A percentile compares a stretch with the other conserved stretches of the same genome.
Evolutionary conservation across 163 green algal genomes (phyloP).

Genomic region (Prototheca cutis): DNA sequence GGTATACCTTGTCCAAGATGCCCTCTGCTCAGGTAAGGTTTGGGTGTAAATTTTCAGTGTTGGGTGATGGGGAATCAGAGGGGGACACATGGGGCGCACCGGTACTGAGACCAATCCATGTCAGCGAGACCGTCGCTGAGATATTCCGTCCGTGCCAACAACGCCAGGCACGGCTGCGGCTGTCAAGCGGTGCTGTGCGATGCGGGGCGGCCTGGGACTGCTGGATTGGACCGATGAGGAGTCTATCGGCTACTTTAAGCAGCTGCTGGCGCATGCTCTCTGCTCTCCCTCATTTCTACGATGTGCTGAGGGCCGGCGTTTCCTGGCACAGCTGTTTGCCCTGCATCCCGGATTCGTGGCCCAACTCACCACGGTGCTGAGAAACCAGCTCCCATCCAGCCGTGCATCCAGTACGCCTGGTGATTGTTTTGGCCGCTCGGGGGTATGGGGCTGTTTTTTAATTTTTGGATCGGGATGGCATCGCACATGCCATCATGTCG

Average conservation of each 20-base stretch:
- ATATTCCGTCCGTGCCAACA: neutral
- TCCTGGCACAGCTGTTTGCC: slow-evolving; percentile 55
- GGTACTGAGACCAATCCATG: too few relatives aligned
- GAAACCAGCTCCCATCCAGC: slow-evolving; percentile 54
- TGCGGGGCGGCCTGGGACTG: slow-evolving; percentile 48
- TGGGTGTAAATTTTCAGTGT: too few relatives aligned
- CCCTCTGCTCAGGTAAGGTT: too few relatives aligned
- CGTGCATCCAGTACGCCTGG: slow-evolving; percentile 20
- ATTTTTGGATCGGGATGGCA: too few relatives aligned
- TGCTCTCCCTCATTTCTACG: slow-evolving; percentile 57
- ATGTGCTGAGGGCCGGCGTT: slow-evolving; percentile 50
- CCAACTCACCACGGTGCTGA: slow-evolving; percentile 56
- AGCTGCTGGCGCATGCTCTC: slow-evolving; percentile 41
- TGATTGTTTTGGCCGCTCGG: too few relatives aligned
- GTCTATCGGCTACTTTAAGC: slow-evolving; percentile 49
- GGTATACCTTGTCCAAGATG: slow-evolving; percentile 51
- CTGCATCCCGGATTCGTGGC: slow-evolving; percentile 32
- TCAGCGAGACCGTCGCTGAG: too few relatives aligned
- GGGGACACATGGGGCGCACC: too few relatives aligned
- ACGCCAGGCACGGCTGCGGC: slow-evolving; percentile 24
- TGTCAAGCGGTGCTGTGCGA: slow-evolving; percentile 55
- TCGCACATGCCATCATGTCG: too few relatives aligned
- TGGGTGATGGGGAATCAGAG: too few relatives aligned
- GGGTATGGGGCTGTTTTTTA: too few relatives aligned
- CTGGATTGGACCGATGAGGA: slow-evolving; percentile 62